Percentiles rank a stretch among this genome's conserved stretches.
Evolutionary conservation across 2,329 filamentous ascomycete species (phyloP).

Genomic region (Delphinella strobiligena): DNA sequence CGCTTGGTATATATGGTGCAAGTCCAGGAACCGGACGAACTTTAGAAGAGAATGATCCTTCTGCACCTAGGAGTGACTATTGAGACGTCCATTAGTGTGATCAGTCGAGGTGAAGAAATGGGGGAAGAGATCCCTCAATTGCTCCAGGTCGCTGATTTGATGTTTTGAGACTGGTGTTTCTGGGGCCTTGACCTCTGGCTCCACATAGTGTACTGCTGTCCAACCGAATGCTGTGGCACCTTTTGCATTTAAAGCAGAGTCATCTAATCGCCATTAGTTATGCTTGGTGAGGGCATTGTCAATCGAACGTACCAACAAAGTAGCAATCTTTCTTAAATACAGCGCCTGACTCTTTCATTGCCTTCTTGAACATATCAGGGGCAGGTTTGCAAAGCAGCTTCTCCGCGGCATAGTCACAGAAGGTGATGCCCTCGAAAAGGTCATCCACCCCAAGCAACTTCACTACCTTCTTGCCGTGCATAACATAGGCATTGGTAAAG

Average conservation of each 20-base stretch:
- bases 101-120: slow-evolving; percentile 65
- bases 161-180: slow-evolving; percentile 50
- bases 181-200: slow-evolving; percentile 55
- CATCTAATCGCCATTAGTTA: slow-evolving; percentile 45
- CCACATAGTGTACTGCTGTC: slow-evolving; percentile 76
- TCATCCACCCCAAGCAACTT: slow-evolving; percentile 71
- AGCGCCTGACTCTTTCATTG: slow-evolving; percentile 72
- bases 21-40: too few relatives aligned
- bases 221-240: slow-evolving; percentile 71
- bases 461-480: slow-evolving; percentile 72
- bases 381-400: slow-evolving; percentile 81
- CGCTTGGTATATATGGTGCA: too few relatives aligned
- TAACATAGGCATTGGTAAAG: slow-evolving; percentile 92
- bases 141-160: slow-evolving; percentile 63
- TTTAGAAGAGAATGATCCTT: neutral
- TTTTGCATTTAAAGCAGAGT: slow-evolving; percentile 72
- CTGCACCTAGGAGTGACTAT: neutral
- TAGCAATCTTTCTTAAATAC: slow-evolving; percentile 62
- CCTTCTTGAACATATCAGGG: slow-evolving; percentile 72
- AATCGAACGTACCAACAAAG: slow-evolving; percentile 64
- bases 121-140: slow-evolving; percentile 66
- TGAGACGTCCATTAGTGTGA: neutral
- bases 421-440: slow-evolving; percentile 88
- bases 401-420: slow-evolving; percentile 69
- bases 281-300: neutral